phyloP scores from a whole-genome alignment of 2,329 filamentous ascomycete genomes.

The Metarhizium rileyi region DNA sequence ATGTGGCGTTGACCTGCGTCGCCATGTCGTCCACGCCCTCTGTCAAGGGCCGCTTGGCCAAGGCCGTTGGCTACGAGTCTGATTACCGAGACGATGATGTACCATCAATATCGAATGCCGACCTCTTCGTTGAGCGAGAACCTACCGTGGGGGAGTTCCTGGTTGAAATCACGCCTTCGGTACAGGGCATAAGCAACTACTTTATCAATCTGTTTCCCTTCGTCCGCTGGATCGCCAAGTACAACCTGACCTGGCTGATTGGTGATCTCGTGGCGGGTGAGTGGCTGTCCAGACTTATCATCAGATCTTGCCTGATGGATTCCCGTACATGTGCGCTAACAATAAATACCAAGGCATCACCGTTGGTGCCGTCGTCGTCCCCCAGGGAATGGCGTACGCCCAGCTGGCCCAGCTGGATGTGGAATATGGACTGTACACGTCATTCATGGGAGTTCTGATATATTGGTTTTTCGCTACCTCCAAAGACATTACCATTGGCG shows the following conservation, averaged over 20 bases:
- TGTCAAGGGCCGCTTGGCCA: conserved; percentile 18
- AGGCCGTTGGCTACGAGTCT: conserved; percentile 23
- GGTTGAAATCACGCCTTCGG: conserved; percentile 25
- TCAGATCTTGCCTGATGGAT: too few species aligned
- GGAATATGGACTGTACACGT: conserved; percentile 52
- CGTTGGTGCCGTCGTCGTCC: conserved; percentile 44
- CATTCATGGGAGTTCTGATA: conserved; percentile 88
- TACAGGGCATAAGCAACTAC: conserved; percentile 22
- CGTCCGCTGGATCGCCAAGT: conserved; percentile 39
- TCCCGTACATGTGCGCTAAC: too few species aligned
- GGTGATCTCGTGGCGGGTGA: conserved; percentile 37
- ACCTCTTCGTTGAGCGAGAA: conserved; percentile 30
- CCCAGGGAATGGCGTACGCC: conserved; percentile 45
- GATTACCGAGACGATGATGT: conserved; percentile 22
- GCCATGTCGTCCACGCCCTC: conserved; percentile 4
- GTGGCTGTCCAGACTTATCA: too few species aligned
- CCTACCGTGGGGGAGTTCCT: conserved; percentile 32
- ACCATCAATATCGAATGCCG: conserved; percentile 26
- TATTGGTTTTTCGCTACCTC: conserved; percentile 99
- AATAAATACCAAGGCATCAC: conserved; percentile 23
- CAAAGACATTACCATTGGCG: conserved; percentile 80
- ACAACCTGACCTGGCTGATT: conserved; percentile 37
- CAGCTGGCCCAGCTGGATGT: conserved; percentile 36
- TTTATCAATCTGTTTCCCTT: conserved; percentile 37
- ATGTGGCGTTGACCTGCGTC: not conserved